Base-by-base conservation (phyloP, 176 grass and related monocot species). In the Aegilops tauschii region DNA sequence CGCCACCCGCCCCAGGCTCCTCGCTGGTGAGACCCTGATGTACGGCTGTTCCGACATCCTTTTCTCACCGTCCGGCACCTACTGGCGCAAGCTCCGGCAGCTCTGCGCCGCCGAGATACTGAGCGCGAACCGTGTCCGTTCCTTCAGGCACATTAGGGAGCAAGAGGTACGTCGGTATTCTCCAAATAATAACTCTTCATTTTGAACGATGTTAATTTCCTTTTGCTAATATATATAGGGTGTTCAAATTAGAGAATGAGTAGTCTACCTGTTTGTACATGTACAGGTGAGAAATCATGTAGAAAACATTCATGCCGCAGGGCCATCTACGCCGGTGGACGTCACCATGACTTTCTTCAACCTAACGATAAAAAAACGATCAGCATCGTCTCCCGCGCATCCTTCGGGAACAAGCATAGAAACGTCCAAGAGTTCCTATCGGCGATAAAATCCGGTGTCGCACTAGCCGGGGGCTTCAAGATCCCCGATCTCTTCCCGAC, bases 81-180 rank as follows among this genome's bases (percentile, higher is more conserved):
- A 90, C 79, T 90, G 88, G 88, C 88, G 88, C 71, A 90, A 89
- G 87, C 87, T 89, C 66, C 76, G 88, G 2, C 88, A 89, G 82
- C 82, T 89, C 27, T 89, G 88, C 50, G 78, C 88, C 10, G 71
- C 88, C 61, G 88, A 90, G 78, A 82, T 90, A 69, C 66, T 69
- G 31, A 69, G 66, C 66, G 16, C 31, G 3, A 69, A 2, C 66
- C 66, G 66, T 21, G 66, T 69, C 66, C 66, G 17, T 35, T 69
- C 66, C 31, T 69, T 69, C 66, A 31, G 66, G 31, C 16, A 69
- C 31, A 69, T 69, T 32, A 69, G 66, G 9, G 66, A 69, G 3
- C 31, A 69, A 36, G 66, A 69, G 66, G 31, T 69, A 36, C 65
- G 65, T 67, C 12, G 6, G 12, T 16, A 11, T 29, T 65, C 25